Evolutionary conservation across 2,329 filamentous ascomycete genomes (phyloP), one percentile per base, ranked within the genome.

Genomic region (Colletotrichum higginsianum): DNA sequence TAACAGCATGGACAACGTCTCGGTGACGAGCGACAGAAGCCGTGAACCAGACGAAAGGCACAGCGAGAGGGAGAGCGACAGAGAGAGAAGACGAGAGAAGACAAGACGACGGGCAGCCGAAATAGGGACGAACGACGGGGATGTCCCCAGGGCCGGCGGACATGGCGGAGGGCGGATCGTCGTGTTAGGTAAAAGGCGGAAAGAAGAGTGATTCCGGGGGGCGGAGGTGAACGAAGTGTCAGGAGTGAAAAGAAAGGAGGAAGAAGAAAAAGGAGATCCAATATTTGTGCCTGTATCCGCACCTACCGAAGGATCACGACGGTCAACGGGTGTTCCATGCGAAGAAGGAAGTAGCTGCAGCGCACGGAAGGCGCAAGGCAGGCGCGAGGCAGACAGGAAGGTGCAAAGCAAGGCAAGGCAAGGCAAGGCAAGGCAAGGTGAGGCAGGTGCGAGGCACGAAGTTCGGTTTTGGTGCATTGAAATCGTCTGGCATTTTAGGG

Each of bases 81-180:
- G 30, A 30, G 30, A 30, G 57, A 68, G 68, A 50, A 68, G 65
- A 68, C 52, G 64, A 71, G 18, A 12, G 65, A 68, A 44, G 64
- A 71, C 38, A 13, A 44, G 61, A 44, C 21, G 35, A 42, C 11
- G 47, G 35, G 21, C 4, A 21, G 7, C 50, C 57, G 50, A 63
- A 63, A 23, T 62, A 63, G 68, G 64, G 68, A 71, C 64, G 64
- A 71, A 71, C 58, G 68, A 63, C 47, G 38, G 23, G n/a, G 57
- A 47, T 60, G 57, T 21, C 16, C 30, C 30, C 30, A 30, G 30
- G 30, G 3, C 30, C 30, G 6, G 30, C 30, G 30, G 30, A 30
- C 15, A 40, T 40, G 30, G 38, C n/a, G 42, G 55, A 53, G 38
- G 47, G 53, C 65, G 65, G 49, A 30, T 30, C 8, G 30, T 30